Conservation (phyloP, 176 grass and related monocot genomes). For the Musa troglodytarum region DNA sequence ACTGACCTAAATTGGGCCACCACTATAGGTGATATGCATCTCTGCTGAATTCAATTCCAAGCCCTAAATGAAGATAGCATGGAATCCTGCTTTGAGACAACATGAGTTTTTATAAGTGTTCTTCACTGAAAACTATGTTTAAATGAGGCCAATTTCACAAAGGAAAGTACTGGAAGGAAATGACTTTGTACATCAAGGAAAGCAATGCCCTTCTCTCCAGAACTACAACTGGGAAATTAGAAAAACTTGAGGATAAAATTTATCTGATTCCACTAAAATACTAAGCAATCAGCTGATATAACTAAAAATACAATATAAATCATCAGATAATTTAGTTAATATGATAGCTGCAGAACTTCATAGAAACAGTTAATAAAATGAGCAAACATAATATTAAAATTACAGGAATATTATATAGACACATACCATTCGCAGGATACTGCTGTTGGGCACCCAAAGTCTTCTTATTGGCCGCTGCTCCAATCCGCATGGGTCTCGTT, state of each 20-base stretch:
- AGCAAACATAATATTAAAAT: conserved; percentile 3
- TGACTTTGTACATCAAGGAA: conserved; percentile 22
- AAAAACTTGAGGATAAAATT: conserved; percentile 16
- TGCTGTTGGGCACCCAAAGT: conserved; percentile 49
- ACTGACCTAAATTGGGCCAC: conserved; percentile 76
- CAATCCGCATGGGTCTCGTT: conserved; percentile 83
- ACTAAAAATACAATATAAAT: background rate
- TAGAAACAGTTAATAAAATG: background rate
- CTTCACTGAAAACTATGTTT: conserved; percentile 33
- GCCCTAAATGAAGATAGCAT: conserved; percentile 63
- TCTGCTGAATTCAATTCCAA: conserved; percentile 68
- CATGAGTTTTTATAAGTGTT: conserved; percentile 81
- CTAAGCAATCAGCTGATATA: conserved; percentile 2
- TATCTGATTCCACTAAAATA: conserved; percentile 9
- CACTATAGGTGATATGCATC: conserved; percentile 78
- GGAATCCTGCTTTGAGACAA: conserved; percentile 91
- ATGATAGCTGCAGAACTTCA: background rate
- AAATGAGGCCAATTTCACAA: conserved; percentile 50
- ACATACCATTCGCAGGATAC: conserved; percentile 30
- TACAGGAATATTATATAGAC: background rate
- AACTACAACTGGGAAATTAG: conserved; percentile 32
- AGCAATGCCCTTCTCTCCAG: conserved; percentile 32
- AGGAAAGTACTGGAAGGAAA: conserved; percentile 32
- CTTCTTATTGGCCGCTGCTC: conserved; percentile 78
- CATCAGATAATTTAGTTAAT: background rate